Evolutionary conservation across 805 yeast species (phyloP), one percentile per base, ranked within the genome.

Genomic region (Myxozyma lipomycoides): DNA sequence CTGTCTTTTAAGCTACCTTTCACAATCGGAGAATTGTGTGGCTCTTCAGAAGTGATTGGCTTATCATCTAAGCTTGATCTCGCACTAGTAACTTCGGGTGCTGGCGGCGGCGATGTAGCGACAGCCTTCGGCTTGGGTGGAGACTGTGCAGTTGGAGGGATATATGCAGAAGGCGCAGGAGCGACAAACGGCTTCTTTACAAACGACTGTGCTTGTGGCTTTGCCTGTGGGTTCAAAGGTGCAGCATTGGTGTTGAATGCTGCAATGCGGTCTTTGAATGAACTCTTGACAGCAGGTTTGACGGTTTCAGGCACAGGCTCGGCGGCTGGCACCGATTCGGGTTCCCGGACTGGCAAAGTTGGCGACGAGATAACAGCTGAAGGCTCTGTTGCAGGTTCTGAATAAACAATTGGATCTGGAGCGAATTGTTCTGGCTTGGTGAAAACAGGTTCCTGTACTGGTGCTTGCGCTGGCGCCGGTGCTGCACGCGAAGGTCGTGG

Each of bases 1-100:
- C 98, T 77, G 61, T 93, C 97, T 64, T 84, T 84, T 61, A 91
- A 72, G 50, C 95, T 83, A n/a, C 63, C 56, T 15, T 58, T 28
- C 15, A 32, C 51, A 23, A 48, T 53, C 32, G 53, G 46, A 12
- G 48, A 32, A n/a, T 26, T 10, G 34, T 49, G 57, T 17, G 48
- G 37, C 30, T 46, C 51, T 25, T 48, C 48, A 5, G 38, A n/a
- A 17, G 19, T 15, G 18, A 40, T 19, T 7, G 7, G 12, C 12
- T 28, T 12, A 10, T 25, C 47, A 23, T 44, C 52, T 15, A 51
- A 19, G 22, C 56, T 49, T 15, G 32, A 23, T 15, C 54, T 22
- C 28, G 43, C 36, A 22, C 51, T 46, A 19, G 17, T 12, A 6
- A 21, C 21, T 24, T 36, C 39, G 6, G 37, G 25, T 3, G 38